Evolutionary conservation across 306 rosid species (phyloP), one percentile per base, ranked within the genome.

Genomic region (Myrica gale): DNA sequence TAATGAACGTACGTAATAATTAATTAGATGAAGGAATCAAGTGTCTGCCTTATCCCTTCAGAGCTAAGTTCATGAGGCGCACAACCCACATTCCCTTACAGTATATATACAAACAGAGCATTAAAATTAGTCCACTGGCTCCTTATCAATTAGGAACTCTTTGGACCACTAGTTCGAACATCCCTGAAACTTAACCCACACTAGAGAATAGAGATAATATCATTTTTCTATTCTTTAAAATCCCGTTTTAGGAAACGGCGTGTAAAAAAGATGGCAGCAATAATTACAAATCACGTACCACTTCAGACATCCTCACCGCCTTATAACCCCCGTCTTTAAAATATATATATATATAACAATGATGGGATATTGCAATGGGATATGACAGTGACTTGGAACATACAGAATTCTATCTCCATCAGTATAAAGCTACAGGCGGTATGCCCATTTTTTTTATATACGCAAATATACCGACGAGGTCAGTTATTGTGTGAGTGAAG

Each of bases 231-330:
- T 62, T 37, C 23, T 12, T 65, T 42, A 41, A n/a, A 43, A 42
- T 65, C 50, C 46, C 5, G 52, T 48, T 7, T n/a, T 16, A 65
- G 70, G 50, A 65, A 65, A 65, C 42, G 26, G 16, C 46, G 17
- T 65, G 70, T 65, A 17, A 42, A 39, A 65, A 65, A n/a, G 1
- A 65, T 48, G 42, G 32, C n/a, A 65, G 70, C 10, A 65, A 65
- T 65, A 65, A 65, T 65, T 42, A 65, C 50, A 65, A 41, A 17
- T 17, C 70, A 65, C 50, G 23, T 65, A 42, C 15, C 42, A 42
- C 46, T 63, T 63, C 65, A 21, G 62, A 57, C 15, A 15, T 53
- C 42, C 10, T 10, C n/a, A 39, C 3, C 2, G 15, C 26, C 69
- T 65, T 10, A 4, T 13, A 48, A 10, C 37, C 37, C 37, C 37